phyloP scores from a whole-genome alignment of 805 yeast genomes.

The Ogataea trehalophila region DNA sequence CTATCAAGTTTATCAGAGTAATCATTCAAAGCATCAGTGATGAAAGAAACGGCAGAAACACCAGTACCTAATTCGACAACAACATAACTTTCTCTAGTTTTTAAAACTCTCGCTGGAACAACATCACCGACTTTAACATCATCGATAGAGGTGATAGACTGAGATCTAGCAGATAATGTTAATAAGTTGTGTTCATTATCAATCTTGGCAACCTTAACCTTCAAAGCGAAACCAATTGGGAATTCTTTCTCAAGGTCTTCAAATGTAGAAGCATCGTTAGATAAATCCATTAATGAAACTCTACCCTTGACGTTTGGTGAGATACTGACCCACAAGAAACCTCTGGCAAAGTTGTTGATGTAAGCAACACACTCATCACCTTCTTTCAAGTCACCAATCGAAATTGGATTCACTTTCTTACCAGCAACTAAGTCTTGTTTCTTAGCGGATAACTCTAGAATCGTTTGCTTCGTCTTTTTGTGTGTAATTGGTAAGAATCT shows the following conservation, averaged over 20 bases:
- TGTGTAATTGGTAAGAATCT: slow-evolving; percentile 63
- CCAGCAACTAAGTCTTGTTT: slow-evolving; percentile 32
- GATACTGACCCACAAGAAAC: slow-evolving; percentile 62
- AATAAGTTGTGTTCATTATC: slow-evolving; percentile 52
- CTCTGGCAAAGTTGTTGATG: slow-evolving; percentile 59
- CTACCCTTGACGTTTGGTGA: slow-evolving; percentile 67
- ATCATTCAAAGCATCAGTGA: slow-evolving; percentile 75
- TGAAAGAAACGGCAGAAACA: slow-evolving; percentile 58
- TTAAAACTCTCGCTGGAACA: slow-evolving; percentile 59
- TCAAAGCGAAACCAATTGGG: slow-evolving; percentile 70
- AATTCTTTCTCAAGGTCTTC: slow-evolving; percentile 48
- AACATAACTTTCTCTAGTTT: slow-evolving; percentile 54
- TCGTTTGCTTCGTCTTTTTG: slow-evolving; percentile 46
- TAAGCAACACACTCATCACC: slow-evolving; percentile 55
- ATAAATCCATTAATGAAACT: slow-evolving; percentile 58
- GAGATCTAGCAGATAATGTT: slow-evolving; percentile 43
- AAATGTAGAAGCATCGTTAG: slow-evolving; percentile 46
- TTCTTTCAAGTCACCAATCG: slow-evolving; percentile 38
- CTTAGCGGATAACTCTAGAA: slow-evolving; percentile 61
- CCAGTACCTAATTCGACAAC: slow-evolving; percentile 65
- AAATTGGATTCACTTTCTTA: slow-evolving; percentile 24
- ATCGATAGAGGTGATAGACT: slow-evolving; percentile 35
- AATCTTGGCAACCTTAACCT: slow-evolving; percentile 48
- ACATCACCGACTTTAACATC: slow-evolving; percentile 52
- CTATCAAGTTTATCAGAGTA: slow-evolving; percentile 50